These are phyloP conservation scores for Xylaria intraflava DNA, from an alignment of 495 filamentous ascomycete genomes.

Conservation along the genomic window DNA sequence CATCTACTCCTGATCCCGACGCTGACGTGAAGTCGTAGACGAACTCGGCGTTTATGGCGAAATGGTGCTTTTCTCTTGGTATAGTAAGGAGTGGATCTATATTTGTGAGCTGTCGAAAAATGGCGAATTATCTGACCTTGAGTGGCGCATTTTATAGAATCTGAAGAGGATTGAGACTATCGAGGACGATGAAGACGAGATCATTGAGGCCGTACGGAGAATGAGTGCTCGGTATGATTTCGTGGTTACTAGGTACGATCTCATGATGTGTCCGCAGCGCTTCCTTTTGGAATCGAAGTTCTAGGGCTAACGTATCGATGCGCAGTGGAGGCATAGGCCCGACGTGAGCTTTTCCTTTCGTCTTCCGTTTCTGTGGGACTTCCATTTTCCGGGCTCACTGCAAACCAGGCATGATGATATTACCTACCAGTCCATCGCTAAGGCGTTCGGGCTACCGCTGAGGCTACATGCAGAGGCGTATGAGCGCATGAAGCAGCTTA, in stretches of 20 bases:
- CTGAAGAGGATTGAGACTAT: conserved; percentile 89
- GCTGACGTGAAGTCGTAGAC: conserved; percentile 48
- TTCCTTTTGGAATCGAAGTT: background rate
- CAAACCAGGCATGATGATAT: conserved; percentile 85
- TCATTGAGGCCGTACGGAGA: conserved; percentile 75
- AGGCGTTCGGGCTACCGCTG: conserved; percentile 73
- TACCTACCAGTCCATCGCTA: conserved; percentile 88
- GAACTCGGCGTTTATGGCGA: conserved; percentile 86
- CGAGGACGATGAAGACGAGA: conserved; percentile 81
- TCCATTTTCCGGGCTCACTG: conserved; percentile 12
- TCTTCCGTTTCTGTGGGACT: background rate
- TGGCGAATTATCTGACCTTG: background rate
- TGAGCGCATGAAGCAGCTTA: conserved; percentile 74
- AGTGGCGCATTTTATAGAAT: conserved; percentile 37
- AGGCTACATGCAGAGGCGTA: conserved; percentile 69
- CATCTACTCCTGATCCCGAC: background rate
- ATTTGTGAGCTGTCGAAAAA: background rate
- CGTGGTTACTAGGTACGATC: conserved; percentile 64
- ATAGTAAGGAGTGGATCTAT: conserved; percentile 47
- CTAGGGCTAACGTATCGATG: conserved; percentile 1
- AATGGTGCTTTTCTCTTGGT: conserved; percentile 85
- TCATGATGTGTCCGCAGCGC: background rate
- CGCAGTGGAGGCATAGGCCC: conserved; percentile 85
- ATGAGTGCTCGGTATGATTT: conserved; percentile 90
- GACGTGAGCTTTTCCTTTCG: conserved; percentile 50